Percentiles rank a stretch among this genome's conserved stretches.
Evolutionary conservation across 208 protist species (phyloP).

Genomic region (Plasmodiophora brassicae): DNA sequence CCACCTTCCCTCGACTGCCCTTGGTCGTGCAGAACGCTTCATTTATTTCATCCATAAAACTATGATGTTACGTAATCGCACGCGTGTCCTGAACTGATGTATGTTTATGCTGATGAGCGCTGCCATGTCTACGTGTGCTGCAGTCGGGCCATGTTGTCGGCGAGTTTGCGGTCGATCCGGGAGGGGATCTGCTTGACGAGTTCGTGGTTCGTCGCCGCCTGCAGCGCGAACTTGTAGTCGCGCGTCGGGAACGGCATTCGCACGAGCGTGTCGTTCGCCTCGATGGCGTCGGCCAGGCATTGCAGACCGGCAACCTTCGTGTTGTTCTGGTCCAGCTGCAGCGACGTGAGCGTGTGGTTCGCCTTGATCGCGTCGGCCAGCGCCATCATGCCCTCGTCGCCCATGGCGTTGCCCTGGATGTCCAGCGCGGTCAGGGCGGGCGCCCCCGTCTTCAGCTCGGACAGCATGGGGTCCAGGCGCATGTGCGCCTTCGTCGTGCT

Average conservation of each 20-base stretch:
- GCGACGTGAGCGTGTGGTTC: neutral
- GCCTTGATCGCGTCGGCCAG: neutral
- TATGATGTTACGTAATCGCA: too few species aligned
- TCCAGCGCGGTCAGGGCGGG: neutral
- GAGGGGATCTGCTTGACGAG: too few species aligned
- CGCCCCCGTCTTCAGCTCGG: neutral
- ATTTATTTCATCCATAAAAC: too few species aligned
- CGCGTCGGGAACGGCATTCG: neutral
- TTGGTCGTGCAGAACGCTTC: too few species aligned
- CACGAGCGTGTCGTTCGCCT: neutral
- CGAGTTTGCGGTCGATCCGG: too few species aligned
- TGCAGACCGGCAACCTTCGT: neutral
- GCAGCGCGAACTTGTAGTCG: conserved; percentile 18
- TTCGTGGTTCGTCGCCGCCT: too few species aligned
- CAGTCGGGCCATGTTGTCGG: too few species aligned
- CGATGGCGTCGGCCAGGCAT: neutral
- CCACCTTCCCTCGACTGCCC: too few species aligned
- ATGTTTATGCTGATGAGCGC: too few species aligned
- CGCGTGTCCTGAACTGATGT: too few species aligned
- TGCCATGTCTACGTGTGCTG: too few species aligned
- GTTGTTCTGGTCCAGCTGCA: neutral
- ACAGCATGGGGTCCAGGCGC: neutral
- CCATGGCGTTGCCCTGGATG: neutral
- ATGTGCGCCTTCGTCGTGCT: neutral
- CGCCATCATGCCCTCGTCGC: neutral